Conservation (phyloP, 202 grass and related monocot genomes). For the Hordeum pubiflorum region DNA sequence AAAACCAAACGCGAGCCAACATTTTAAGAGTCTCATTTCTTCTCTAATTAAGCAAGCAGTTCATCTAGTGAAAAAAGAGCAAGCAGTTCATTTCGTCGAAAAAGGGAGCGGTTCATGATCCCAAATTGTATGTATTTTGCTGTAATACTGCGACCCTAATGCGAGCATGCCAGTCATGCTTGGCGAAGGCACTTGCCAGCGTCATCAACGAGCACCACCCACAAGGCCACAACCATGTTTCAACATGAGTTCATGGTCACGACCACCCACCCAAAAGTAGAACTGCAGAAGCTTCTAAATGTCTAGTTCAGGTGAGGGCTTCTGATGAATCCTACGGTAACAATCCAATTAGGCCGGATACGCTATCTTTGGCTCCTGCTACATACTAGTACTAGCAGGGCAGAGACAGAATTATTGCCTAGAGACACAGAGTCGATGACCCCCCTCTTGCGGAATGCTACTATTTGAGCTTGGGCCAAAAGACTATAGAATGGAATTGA, state of each 20-base stretch:
- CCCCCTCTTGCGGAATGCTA: background rate
- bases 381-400: background rate
- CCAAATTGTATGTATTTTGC: background rate
- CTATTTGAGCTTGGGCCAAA: background rate
- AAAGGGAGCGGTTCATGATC: background rate
- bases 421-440: background rate
- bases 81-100: too few relatives aligned
- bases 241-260: too few relatives aligned
- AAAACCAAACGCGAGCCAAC: too few relatives aligned
- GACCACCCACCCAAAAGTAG: too few relatives aligned
- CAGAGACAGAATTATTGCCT: background rate
- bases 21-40: too few relatives aligned
- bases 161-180: too few relatives aligned
- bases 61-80: too few relatives aligned
- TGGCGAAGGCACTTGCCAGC: too few relatives aligned
- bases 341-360: background rate
- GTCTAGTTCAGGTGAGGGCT: too few relatives aligned
- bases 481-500: slow-evolving; percentile 12
- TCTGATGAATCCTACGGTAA: background rate
- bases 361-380: background rate
- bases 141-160: too few relatives aligned
- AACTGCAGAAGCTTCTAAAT: too few relatives aligned
- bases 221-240: background rate
- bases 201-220: background rate
- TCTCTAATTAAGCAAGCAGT: too few relatives aligned